Conservation (phyloP, 1,284 basidiomycete species). For the Apiotrichum sp. region DNA sequence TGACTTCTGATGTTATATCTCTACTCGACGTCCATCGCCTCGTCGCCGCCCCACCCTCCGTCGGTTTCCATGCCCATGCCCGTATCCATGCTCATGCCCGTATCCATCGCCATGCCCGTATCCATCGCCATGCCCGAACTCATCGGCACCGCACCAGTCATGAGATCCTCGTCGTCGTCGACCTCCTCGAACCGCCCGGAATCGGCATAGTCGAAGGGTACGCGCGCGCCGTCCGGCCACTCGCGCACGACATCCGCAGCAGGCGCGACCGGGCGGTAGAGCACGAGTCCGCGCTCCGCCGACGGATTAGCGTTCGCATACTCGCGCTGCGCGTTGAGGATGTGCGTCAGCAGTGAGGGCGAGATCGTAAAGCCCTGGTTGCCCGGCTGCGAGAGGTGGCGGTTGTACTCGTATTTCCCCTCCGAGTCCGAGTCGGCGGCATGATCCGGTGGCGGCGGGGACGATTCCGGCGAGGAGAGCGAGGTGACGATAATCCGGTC, state of each 20-base stretch:
- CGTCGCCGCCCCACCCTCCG: slow-evolving; percentile 1
- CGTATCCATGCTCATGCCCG: neutral
- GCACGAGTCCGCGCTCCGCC: slow-evolving; percentile 25
- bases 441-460: slow-evolving; percentile 6
- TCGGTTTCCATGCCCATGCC: neutral
- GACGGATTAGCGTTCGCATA: slow-evolving; percentile 1
- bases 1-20: neutral
- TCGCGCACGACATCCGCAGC: slow-evolving; percentile 9
- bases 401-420: slow-evolving; percentile 13
- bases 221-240: slow-evolving; percentile 3
- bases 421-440: neutral
- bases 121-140: neutral
- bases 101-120: neutral
- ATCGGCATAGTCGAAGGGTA: neutral
- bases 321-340: slow-evolving; percentile 33
- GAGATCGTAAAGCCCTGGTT: slow-evolving; percentile 38
- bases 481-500: slow-evolving; percentile 42
- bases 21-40: slow-evolving; percentile 12
- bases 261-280: slow-evolving; percentile 34
- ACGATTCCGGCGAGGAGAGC: slow-evolving; percentile 24
- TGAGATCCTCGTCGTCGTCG: slow-evolving; percentile 15
- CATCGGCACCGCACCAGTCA: neutral
- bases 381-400: slow-evolving; percentile 37
- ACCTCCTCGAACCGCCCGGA: slow-evolving; percentile 10
- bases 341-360: slow-evolving; percentile 41